Evolutionary conservation across 768 basidiomycete species (phyloP), one percentile per base, ranked within the genome.

Genomic region (Auricularia heimuer): DNA sequence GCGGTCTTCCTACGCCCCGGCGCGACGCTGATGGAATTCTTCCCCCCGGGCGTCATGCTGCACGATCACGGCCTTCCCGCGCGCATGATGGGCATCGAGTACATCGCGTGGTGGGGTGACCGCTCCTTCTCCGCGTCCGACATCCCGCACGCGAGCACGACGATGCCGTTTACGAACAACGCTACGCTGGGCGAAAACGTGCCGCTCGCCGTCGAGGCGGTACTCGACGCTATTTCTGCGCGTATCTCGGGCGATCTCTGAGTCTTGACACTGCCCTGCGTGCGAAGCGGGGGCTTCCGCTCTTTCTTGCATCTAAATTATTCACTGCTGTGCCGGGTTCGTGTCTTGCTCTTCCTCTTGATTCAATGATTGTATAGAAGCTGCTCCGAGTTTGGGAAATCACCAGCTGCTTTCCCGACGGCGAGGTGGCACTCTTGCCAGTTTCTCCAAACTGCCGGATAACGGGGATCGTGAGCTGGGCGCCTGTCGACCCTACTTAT

Each of bases 21-120:
- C 33, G 79, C 88, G 24, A 85, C 86, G 3, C 77, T 92, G 42
- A 83, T 92, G 77, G 92, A 94, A 75, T 79, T 93, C 70, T 92
- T 89, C 75, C 87, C 85, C 21, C 76, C 80, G 2, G 82, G 81
- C n/a, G 80, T 80, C 21, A 92, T 89, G 73, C 78, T 80, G 33
- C 82, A 80, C 61, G 87, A 90, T 69, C 80, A 82, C 65, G 83
- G 87, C 69, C 74, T 84, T 61, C 80, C 86, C 21, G 78, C 78
- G n/a, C 75, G 75, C 35, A 80, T 83, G 7, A 70, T 86, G 29
- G 81, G 82, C 10, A 76, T 87, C 64, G 74, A 76, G 10, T 89
- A 89, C 69, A 71, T 84, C 60, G 87, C 83, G 7, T 86, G 85
- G 86, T 80, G 79, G 74, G 76, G 78, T 21, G 74, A 70, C 37